phyloP scores from a whole-genome alignment of 1,139 yeast genomes.

The Pneumocystis canis region DNA sequence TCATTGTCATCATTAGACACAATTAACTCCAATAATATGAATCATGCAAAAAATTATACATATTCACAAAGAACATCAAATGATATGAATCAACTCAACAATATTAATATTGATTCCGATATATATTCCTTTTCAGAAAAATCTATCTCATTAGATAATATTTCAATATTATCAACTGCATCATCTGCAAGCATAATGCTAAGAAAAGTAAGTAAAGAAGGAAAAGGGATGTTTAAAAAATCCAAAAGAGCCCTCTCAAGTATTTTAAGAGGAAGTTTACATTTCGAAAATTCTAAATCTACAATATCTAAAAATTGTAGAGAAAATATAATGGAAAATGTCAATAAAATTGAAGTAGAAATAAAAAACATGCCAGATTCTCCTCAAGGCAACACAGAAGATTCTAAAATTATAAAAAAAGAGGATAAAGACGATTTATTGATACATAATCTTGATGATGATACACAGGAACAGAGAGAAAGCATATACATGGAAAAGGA shows the following conservation, averaged over 20 bases:
- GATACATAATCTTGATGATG: background rate
- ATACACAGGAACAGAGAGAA: background rate
- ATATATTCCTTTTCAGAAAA: background rate
- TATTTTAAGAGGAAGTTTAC: constrained; percentile 5
- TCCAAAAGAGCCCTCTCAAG: background rate
- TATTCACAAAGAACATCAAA: background rate
- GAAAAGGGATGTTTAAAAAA: background rate
- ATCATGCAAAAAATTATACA: background rate
- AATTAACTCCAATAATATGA: background rate
- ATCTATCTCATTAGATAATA: constrained; percentile 5
- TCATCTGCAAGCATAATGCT: constrained; percentile 9
- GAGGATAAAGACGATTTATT: background rate
- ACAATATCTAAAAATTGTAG: constrained; percentile 3
- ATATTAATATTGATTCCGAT: background rate
- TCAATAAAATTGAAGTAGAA: background rate
- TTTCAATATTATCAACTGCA: constrained; percentile 12
- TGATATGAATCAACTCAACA: background rate
- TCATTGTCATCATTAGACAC: background rate
- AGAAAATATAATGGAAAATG: background rate
- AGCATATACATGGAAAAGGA: background rate
- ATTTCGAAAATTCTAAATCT: constrained; percentile 4
- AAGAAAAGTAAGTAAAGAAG: constrained; percentile 8
- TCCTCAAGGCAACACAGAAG: background rate
- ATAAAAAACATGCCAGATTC: background rate
- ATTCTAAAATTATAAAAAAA: background rate